A percentile compares a stretch with the other conserved stretches of the same genome.
phyloP scores from a whole-genome alignment of 2,329 filamentous ascomycete genomes.

The Hysterium pulicare region DNA sequence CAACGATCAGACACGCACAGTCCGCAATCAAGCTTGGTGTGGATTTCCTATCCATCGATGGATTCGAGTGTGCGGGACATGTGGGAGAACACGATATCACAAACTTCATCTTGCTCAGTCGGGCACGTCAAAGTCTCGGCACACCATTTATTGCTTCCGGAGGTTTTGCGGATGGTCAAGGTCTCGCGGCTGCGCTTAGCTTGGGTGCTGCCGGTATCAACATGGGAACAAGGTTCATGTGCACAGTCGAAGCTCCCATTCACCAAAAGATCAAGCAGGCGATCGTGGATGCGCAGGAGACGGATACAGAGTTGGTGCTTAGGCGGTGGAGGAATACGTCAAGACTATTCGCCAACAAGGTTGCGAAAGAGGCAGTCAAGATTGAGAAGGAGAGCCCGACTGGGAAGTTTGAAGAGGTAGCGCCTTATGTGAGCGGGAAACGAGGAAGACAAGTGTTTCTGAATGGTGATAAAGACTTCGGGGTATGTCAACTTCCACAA shows the following conservation, averaged over 20 bases:
- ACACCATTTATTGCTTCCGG: slow-evolving; percentile 95
- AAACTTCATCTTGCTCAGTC: slow-evolving; percentile 82
- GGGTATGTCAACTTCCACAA: slow-evolving; percentile 43
- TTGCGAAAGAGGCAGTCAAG: slow-evolving; percentile 73
- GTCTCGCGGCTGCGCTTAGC: slow-evolving; percentile 83
- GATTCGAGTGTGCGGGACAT: slow-evolving; percentile 93
- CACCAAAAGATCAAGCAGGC: slow-evolving; percentile 91
- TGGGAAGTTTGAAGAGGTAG: slow-evolving; percentile 87
- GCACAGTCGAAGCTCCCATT: slow-evolving; percentile 87
- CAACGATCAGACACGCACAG: slow-evolving; percentile 87
- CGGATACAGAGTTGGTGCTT: slow-evolving; percentile 84
- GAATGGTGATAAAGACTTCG: slow-evolving; percentile 85
- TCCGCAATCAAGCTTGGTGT: slow-evolving; percentile 91
- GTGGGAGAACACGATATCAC: slow-evolving; percentile 85
- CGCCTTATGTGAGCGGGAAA: slow-evolving; percentile 83
- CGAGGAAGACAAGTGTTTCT: slow-evolving; percentile 86
- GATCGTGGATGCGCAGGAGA: slow-evolving; percentile 85
- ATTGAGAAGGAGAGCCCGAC: slow-evolving; percentile 78
- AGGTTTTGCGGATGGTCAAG: slow-evolving; percentile 91
- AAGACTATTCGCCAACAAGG: slow-evolving; percentile 85
- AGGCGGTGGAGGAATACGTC: slow-evolving; percentile 91
- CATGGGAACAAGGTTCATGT: slow-evolving; percentile 99
- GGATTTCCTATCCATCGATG: slow-evolving; percentile 94
- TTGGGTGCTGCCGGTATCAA: slow-evolving; percentile 93
- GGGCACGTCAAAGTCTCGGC: slow-evolving; percentile 76